These are phyloP conservation scores for Primulina huaijiensis DNA, from an alignment of 257 asterid species.

Conservation along the genomic window DNA sequence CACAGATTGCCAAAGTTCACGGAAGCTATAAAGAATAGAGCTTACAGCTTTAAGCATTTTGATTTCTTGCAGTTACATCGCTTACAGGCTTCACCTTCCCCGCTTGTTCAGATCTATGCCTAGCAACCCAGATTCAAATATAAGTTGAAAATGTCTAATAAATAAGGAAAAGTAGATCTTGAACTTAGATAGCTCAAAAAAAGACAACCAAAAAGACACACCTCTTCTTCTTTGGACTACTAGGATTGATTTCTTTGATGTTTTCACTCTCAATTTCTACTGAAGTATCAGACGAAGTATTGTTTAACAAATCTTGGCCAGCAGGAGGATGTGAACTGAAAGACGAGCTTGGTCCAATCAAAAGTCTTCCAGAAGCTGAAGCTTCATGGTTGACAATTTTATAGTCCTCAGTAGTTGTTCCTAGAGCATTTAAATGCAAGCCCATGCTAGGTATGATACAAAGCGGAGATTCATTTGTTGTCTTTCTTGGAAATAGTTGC, in stretches of 20 bases:
- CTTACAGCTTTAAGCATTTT: conserved; percentile 65
- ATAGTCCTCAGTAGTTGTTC: conserved; percentile 52
- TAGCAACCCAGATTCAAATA: conserved; percentile 23
- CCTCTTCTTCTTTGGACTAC: conserved; percentile 64
- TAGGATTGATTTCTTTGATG: conserved; percentile 39
- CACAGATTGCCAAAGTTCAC: background rate
- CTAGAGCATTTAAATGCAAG: conserved; percentile 78
- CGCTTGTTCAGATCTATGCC: conserved; percentile 44
- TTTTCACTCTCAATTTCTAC: conserved; percentile 36
- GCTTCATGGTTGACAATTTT: conserved; percentile 48
- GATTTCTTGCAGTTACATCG: conserved; percentile 70
- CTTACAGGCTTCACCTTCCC: conserved; percentile 47
- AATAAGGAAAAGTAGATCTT: background rate
- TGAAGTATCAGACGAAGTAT: conserved; percentile 32
- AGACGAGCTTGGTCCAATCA: conserved; percentile 42
- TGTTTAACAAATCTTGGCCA: conserved; percentile 42
- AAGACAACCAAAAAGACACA: conserved; percentile 14
- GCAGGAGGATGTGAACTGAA: conserved; percentile 33
- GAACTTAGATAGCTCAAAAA: background rate
- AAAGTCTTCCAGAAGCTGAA: conserved; percentile 45
- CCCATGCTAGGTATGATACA: conserved; percentile 71
- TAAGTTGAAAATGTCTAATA: background rate
- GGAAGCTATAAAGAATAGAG: conserved; percentile 7
- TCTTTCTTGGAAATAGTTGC: conserved; percentile 30
- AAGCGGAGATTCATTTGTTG: conserved; percentile 38